A percentile compares a stretch with the other conserved stretches of the same genome.
Evolutionary conservation across 768 basidiomycete genomes (phyloP).

Genomic region (Mrakia frigida): DNA sequence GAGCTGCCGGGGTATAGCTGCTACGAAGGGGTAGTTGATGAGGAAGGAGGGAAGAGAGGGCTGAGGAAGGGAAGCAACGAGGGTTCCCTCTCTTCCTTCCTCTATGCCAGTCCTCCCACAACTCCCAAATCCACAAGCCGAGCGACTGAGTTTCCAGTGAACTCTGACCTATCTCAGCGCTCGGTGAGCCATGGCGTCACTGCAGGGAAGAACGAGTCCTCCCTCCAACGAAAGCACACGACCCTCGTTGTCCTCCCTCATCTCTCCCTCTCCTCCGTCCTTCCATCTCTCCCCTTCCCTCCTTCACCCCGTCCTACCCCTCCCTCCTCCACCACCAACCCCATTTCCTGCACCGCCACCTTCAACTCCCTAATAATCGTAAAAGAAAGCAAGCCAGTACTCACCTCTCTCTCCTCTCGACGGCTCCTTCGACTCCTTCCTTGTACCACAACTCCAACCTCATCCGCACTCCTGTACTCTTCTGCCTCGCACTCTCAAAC

Average conservation of each 20-base stretch:
- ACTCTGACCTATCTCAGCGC: too few species aligned
- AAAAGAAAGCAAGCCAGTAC: constrained; percentile 30
- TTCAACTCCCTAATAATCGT: background rate
- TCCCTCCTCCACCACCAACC: background rate
- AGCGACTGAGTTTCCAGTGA: too few species aligned
- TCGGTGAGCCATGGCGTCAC: too few species aligned
- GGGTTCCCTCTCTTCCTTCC: too few species aligned
- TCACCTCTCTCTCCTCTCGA: constrained; percentile 86
- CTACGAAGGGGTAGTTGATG: too few species aligned
- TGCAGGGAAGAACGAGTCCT: too few species aligned
- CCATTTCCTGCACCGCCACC: too few species aligned
- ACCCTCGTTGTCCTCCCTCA: background rate
- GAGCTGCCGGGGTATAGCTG: too few species aligned
- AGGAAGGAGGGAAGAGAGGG: too few species aligned
- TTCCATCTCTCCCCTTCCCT: background rate
- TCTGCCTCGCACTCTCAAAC: constrained; percentile 73
- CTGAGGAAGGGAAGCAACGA: too few species aligned
- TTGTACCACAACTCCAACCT: constrained; percentile 97
- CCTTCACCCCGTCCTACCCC: background rate
- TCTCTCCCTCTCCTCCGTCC: background rate
- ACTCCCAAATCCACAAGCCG: too few species aligned
- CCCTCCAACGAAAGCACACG: background rate
- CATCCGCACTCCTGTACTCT: constrained; percentile 84
- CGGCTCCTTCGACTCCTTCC: constrained; percentile 88
- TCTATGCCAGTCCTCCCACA: too few species aligned